Percentiles rank a stretch among this genome's conserved stretches.
These are phyloP conservation scores for Colletotrichum sp. DNA, from an alignment of 2,329 filamentous ascomycete genomes.

Conservation along the genomic window DNA sequence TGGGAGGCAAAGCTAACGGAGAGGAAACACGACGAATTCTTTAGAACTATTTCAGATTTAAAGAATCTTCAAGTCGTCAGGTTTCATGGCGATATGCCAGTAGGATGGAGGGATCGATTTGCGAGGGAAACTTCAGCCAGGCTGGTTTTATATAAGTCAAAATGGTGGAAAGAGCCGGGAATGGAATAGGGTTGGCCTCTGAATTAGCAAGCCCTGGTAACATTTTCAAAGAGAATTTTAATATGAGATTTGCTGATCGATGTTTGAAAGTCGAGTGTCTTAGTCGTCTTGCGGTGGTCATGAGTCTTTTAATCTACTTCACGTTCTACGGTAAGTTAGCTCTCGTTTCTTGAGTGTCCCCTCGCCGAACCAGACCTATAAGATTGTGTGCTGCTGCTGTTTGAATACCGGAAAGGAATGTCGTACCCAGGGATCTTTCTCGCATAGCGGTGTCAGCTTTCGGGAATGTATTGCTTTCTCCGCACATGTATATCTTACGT, in stretches of 20 bases:
- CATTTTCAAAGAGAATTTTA: not conserved
- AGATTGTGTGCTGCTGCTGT: not conserved
- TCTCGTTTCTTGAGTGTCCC: not conserved
- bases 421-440: not conserved
- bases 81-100: conserved; percentile 3
- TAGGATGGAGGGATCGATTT: conserved; percentile 4
- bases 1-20: conserved; percentile 8
- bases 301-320: not conserved
- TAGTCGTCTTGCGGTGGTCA: not conserved
- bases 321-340: no score
- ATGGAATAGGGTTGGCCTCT: not conserved
- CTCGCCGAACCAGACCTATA: not conserved
- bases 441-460: not conserved
- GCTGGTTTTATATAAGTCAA: not conserved
- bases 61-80: not conserved
- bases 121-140: not conserved
- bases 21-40: conserved; percentile 14
- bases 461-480: not conserved
- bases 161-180: conserved; percentile 18
- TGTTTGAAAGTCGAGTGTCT: not conserved
- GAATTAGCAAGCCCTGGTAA: not conserved
- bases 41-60: not conserved
- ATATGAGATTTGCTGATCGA: not conserved
- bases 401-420: not conserved
- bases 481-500: not conserved